A percentile compares a stretch with the other conserved stretches of the same genome.
phyloP scores from a whole-genome alignment of 805 yeast genomes.

The Metschnikowia orientalis region DNA sequence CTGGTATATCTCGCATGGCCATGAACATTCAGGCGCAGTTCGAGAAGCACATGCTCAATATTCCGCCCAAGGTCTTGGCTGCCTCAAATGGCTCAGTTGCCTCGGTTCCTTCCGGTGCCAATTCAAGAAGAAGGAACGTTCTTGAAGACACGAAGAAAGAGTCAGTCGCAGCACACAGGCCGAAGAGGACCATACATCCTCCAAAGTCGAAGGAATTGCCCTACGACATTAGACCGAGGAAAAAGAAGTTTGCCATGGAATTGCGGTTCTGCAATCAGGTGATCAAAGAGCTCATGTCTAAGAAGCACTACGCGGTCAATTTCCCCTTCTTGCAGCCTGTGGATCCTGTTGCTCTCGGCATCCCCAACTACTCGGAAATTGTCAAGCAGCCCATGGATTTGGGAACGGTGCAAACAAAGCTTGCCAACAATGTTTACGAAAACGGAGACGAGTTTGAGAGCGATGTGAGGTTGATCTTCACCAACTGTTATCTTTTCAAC shows the following conservation, averaged over 20 bases:
- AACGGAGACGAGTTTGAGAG: conserved; percentile 81
- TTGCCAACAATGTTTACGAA: conserved; percentile 82
- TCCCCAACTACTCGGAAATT: conserved; percentile 84
- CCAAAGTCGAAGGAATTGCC: conserved; percentile 93
- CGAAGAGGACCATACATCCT: conserved; percentile 94
- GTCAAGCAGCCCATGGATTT: conserved; percentile 95
- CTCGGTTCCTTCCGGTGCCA: conserved; percentile 13
- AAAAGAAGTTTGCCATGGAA: conserved; percentile 87
- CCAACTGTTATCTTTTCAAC: conserved; percentile 86
- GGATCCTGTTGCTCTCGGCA: conserved; percentile 88
- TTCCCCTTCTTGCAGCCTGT: conserved; percentile 93
- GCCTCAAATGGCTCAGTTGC: conserved; percentile 13
- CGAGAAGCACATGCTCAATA: conserved; percentile 85
- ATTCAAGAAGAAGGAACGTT: conserved; percentile 20
- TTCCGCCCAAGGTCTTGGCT: conserved; percentile 60
- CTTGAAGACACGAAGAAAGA: conserved; percentile 53
- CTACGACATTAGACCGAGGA: conserved; percentile 84
- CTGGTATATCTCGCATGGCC: conserved; percentile 89
- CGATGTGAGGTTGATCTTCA: conserved; percentile 79
- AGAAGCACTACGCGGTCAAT: conserved; percentile 78
- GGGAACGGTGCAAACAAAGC: conserved; percentile 74
- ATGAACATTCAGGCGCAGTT: conserved; percentile 85
- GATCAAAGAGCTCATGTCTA: conserved; percentile 73
- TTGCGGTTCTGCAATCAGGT: conserved; percentile 80
- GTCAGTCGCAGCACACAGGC: conserved; percentile 73